A percentile compares a stretch with the other conserved stretches of the same genome.
These are phyloP conservation scores for Anastatica hierochuntica DNA, from an alignment of 345 rosid species.

Conservation along the genomic window DNA sequence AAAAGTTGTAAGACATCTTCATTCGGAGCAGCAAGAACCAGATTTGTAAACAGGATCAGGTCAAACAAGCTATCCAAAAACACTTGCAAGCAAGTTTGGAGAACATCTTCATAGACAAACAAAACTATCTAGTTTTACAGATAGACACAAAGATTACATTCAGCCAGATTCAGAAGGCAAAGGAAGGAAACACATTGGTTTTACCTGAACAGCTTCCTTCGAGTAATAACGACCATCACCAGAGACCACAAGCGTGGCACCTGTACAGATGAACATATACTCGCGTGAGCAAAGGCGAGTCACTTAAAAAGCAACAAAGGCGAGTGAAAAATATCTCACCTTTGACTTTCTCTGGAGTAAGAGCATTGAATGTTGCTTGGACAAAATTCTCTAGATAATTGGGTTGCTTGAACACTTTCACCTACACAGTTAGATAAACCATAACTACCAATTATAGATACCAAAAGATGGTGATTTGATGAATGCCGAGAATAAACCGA, in stretches of 20 bases:
- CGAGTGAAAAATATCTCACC: constrained; percentile 29
- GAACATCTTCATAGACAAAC: constrained; percentile 3
- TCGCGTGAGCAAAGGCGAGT: background rate
- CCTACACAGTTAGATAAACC: constrained; percentile 35
- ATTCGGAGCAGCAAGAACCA: background rate
- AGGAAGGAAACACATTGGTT: background rate
- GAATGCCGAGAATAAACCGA: background rate
- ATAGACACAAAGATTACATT: background rate
- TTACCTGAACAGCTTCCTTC: constrained; percentile 91
- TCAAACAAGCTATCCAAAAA: no score
- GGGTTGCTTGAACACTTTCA: constrained; percentile 82
- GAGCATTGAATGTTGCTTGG: constrained; percentile 84
- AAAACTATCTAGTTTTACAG: background rate
- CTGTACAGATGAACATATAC: constrained; percentile 29
- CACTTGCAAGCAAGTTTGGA: background rate
- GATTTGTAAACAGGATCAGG: no score
- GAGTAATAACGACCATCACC: constrained; percentile 99
- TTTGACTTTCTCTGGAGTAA: constrained; percentile 61
- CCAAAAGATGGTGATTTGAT: background rate
- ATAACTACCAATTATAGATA: background rate
- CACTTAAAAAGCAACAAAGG: background rate
- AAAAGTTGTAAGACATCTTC: background rate
- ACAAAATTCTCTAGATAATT: constrained; percentile 84
- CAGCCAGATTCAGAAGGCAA: background rate
- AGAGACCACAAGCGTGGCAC: constrained; percentile 95